Conservation (phyloP, 495 filamentous ascomycete species). For the Saxophila tyrrhenica region DNA sequence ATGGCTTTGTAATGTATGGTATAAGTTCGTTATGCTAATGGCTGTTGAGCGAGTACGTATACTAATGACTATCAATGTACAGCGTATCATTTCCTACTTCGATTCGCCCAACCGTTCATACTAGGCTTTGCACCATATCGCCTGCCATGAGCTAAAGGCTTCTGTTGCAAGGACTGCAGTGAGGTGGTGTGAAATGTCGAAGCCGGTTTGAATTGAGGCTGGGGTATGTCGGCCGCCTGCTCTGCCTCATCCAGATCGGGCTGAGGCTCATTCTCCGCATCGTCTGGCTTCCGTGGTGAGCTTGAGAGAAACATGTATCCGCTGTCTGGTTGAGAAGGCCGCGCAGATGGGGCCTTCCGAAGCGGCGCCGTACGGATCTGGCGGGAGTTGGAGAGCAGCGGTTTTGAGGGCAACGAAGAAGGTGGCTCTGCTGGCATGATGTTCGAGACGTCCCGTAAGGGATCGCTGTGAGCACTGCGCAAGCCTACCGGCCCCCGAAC, state of each 20-base stretch:
- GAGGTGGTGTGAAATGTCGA: conserved; percentile 44
- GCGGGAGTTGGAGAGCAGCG: conserved; percentile 5
- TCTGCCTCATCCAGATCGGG: not conserved
- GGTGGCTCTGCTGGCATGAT: not conserved
- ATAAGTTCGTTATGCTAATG: not conserved
- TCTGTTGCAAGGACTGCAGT: conserved; percentile 31
- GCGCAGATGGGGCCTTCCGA: conserved; percentile 1
- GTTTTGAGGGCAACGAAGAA: not conserved
- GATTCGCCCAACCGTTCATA: conserved; percentile 36
- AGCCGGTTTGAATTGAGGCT: conserved; percentile 26
- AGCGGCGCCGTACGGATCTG: conserved; percentile 22
- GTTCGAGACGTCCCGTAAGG: conserved; percentile 21
- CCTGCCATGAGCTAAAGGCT: conserved; percentile 29
- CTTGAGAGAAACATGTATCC: conserved; percentile 36
- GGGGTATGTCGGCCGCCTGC: conserved; percentile 2
- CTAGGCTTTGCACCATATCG: conserved; percentile 50
- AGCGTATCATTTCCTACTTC: not conserved
- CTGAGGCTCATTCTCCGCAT: conserved; percentile 4
- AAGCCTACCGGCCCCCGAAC: not conserved
- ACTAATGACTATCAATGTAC: not conserved
- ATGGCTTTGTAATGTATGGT: not conserved
- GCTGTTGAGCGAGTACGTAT: not conserved
- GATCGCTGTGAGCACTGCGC: not conserved
- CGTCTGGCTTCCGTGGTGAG: conserved; percentile 28
- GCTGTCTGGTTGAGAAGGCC: conserved; percentile 6